Evolutionary conservation across 495 filamentous ascomycete species (phyloP), one percentile per base, ranked within the genome.

Genomic region (Astrothelium subdiscretum): DNA sequence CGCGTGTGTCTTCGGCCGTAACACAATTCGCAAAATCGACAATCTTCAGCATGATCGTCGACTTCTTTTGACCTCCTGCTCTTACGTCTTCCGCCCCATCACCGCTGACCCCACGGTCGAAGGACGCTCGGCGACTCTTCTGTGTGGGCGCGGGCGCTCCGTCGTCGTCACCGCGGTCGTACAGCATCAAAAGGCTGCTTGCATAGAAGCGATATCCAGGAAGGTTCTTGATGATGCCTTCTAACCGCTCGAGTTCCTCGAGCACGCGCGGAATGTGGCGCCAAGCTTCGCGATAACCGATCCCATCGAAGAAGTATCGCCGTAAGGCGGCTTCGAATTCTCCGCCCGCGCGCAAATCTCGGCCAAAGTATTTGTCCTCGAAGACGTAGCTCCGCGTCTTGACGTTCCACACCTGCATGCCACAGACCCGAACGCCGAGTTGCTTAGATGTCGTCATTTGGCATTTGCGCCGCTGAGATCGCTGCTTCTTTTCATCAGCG

Each of bases 21-120:
- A 97, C 87, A 66, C 92, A 97, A 70, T 98, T 98, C 29, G 94
- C 94, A 77, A 98, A 98, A 72, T 98, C 94, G 51, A 96, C 92
- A 71, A 98, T 95, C 73, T 97, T 97, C 70, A 98, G 81, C 68
- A 95, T 87, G 63, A 98, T 89, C 58, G 85, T 71, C 62, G 64
- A 62, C 22, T 35, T n/a, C 35, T 35, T 4, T 35, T 24, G 54
- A 6, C 6, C 15, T 4, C 11, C 54, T 6, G 54, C 11, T 0
- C 75, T 76, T 10, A 77, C 76, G 44, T 78, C 77, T 13, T 83
- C 77, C 1, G 74, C 71, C 1, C 66, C 72, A 15, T 80, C 80
- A 31, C 79, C 78, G 61, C 82, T 76, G 11, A 77, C 74, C 42
- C 81, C 77, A 13, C 73, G 32, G 6, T 29, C 13, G 2, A 40